These are phyloP conservation scores for Asterophora lycoperdoides DNA, from an alignment of 768 basidiomycete genomes.

Conservation along the genomic window DNA sequence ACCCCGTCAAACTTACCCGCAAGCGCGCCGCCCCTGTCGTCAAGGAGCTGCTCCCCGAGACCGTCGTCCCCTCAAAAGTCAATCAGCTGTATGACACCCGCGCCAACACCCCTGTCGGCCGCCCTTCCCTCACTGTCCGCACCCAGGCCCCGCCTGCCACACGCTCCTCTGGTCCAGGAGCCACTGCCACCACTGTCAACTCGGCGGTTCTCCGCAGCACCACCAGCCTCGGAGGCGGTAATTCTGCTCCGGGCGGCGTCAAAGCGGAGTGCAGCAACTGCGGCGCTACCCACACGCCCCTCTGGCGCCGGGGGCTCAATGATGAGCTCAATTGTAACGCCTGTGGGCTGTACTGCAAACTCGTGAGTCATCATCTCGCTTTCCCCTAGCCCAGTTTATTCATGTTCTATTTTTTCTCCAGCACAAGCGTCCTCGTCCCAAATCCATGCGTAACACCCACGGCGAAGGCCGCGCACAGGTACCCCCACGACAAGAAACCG, in stretches of 20 bases:
- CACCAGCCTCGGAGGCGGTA: conserved; percentile 17
- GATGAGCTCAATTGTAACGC: conserved; percentile 90
- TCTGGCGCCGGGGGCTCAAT: conserved; percentile 83
- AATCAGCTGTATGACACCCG: conserved; percentile 51
- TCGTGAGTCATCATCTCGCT: conserved; percentile 49
- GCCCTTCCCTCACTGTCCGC: conserved; percentile 59
- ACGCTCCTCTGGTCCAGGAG: conserved; percentile 57
- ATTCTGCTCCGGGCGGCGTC: conserved; percentile 49
- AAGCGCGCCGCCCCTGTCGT: conserved; percentile 32
- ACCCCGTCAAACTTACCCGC: conserved; percentile 14
- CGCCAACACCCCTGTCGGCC: conserved; percentile 38
- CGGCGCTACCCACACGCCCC: conserved; percentile 83
- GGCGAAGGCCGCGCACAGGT: conserved; percentile 66
- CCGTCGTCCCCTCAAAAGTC: conserved; percentile 55
- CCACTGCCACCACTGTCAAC: conserved; percentile 58
- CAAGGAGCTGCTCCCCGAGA: conserved; percentile 46
- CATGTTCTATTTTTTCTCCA: conserved; percentile 23
- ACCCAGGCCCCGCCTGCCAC: conserved; percentile 46
- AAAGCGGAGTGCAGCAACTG: conserved; percentile 89
- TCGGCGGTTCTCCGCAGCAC: conserved; percentile 37
- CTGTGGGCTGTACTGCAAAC: conserved; percentile 82
- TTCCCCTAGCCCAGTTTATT: neutral
- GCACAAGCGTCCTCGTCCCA: conserved; percentile 87
- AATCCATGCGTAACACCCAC: conserved; percentile 78
- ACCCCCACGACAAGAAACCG: conserved; percentile 62